Conservation (phyloP, 2,329 filamentous ascomycete genomes). For the Botrytis pseudocinerea region DNA sequence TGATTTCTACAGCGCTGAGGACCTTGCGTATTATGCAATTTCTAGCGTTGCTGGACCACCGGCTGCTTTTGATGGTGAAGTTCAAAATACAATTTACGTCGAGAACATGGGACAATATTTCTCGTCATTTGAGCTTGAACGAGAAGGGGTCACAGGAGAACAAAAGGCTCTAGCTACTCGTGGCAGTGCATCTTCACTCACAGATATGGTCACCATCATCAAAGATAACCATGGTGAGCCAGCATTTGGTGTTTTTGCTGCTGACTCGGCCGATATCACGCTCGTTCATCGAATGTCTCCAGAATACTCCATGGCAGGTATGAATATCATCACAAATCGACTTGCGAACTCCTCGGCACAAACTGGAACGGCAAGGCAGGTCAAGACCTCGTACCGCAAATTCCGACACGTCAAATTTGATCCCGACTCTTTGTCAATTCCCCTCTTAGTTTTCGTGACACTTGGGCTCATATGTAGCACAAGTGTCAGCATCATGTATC, state of each 20-base stretch:
- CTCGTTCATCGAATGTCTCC: slow-evolving; percentile 27
- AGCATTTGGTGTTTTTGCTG: slow-evolving; percentile 31
- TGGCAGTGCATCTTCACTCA: slow-evolving; percentile 26
- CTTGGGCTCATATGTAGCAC: background rate
- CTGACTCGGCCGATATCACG: slow-evolving; percentile 28
- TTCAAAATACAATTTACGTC: slow-evolving; percentile 30
- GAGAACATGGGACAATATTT: background rate
- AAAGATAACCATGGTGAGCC: slow-evolving; percentile 21
- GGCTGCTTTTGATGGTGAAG: slow-evolving; percentile 29
- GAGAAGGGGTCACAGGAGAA: background rate
- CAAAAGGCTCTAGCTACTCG: slow-evolving; percentile 23
- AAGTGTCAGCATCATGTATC: slow-evolving; percentile 32
- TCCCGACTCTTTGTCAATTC: background rate
- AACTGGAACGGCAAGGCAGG: slow-evolving; percentile 26
- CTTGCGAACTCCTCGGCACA: slow-evolving; percentile 31
- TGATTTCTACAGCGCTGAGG: background rate
- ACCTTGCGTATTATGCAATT: background rate
- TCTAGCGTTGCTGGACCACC: slow-evolving; percentile 30
- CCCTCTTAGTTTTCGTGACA: background rate
- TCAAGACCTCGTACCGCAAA: slow-evolving; percentile 16
- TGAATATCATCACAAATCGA: slow-evolving; percentile 31
- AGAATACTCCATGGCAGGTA: background rate
- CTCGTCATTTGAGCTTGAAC: background rate
- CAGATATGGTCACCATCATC: slow-evolving; percentile 29
- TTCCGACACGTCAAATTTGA: background rate